Conservation (phyloP, 768 basidiomycete genomes). For the Ephemerocybe angulata region DNA sequence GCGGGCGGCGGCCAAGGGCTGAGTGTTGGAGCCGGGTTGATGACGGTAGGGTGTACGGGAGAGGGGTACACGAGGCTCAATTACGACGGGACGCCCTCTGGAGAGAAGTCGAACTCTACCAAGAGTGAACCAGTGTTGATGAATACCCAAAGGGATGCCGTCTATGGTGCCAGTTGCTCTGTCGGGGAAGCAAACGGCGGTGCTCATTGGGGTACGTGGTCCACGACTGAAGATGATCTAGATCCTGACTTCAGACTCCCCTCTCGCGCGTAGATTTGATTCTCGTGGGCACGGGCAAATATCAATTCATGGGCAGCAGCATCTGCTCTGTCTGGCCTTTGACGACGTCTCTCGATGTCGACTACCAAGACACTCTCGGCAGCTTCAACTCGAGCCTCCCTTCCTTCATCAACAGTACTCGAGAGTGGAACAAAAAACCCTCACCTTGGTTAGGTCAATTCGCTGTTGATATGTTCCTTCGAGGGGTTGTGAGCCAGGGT, state of each 20-base stretch:
- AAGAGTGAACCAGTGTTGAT: not conserved
- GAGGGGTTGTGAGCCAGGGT: constrained; percentile 11
- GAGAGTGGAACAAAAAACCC: constrained; percentile 1
- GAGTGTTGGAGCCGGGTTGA: not conserved
- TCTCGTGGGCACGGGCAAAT: constrained; percentile 14
- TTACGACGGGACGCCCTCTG: not conserved
- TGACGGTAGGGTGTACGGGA: constrained; percentile 14
- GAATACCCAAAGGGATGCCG: constrained; percentile 10
- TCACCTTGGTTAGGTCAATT: constrained; percentile 20
- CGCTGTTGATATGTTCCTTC: constrained; percentile 15
- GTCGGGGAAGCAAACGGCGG: constrained; percentile 9
- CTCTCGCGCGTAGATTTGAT: constrained; percentile 13
- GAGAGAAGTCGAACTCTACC: constrained; percentile 12
- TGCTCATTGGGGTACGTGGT: constrained; percentile 13
- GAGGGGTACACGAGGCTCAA: not conserved
- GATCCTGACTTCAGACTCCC: not conserved
- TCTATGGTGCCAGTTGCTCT: constrained; percentile 15
- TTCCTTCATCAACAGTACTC: constrained; percentile 16
- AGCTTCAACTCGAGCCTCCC: constrained; percentile 17
- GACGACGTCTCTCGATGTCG: constrained; percentile 13
- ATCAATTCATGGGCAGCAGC: constrained; percentile 13
- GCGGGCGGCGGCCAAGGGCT: not conserved
- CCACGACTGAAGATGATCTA: not conserved
- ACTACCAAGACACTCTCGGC: constrained; percentile 15
- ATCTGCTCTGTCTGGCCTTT: constrained; percentile 16